Base-by-base conservation (phyloP, 306 rosid genomes). In the Luffa acutangula region DNA sequence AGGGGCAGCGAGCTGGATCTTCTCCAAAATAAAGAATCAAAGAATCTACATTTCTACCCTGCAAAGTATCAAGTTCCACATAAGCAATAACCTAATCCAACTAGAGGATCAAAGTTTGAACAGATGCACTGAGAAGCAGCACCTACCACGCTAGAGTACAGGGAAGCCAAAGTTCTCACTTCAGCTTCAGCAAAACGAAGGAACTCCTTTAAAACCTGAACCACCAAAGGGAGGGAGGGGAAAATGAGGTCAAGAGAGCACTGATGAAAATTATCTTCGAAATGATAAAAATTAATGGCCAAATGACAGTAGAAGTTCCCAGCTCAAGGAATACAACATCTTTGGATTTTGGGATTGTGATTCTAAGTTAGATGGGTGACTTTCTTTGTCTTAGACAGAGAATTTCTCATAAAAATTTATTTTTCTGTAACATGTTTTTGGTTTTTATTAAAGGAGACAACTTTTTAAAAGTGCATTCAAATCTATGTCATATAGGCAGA, bases 11-110 rank as follows among this genome's bases (percentile, higher is more conserved):
- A 80, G 96, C 77, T 25, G 97, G 97, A 83, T 94, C 98, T 85
- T 94, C 98, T 53, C 98, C 97, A 80, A 94, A 94, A 81, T 94
- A 94, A 86, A 94, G 86, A 83, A 94, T 90, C 92, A 92, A 81
- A 0, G 88, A 82, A 70, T 94, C 98, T 84, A 91, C 97, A 36
- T 84, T 92, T 85, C 91, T 94, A 79, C 98, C 97, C 98, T 94
- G 90, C 45, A 65, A 75, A 83, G 77, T 31, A 75, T 56, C 70
- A 53, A 79, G 64, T 59, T 78, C 86, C 79, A 18, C 18, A 74
- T 74, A 51, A 85, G 37, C 58, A 83, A 78, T 43, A 77, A 71
- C 51, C 9, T 2, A 59, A 57, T 57, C 31, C 51, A 63, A 62
- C 31, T 14, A 31, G 58, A 60, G 33, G 43, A 21, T 63, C 31